Percentiles rank a stretch among this genome's conserved stretches.
phyloP scores from a whole-genome alignment of 805 yeast species.

The Cyberlindnera sargentensis region DNA sequence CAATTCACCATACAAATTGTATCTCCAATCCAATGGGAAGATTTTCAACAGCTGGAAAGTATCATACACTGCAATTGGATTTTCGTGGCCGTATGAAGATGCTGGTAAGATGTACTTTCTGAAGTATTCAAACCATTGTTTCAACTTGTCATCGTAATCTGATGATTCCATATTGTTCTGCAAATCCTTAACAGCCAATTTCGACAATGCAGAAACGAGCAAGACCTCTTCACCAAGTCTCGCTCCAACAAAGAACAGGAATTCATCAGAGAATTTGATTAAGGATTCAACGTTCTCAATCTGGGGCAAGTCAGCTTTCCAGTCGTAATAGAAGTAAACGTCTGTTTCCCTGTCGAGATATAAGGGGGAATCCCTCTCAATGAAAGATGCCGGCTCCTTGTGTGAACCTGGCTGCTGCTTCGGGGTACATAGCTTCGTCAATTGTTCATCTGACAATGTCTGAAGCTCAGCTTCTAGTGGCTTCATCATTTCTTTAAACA shows the following conservation, averaged over 20 bases:
- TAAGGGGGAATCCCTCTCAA: too few species aligned
- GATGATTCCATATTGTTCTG: constrained; percentile 4
- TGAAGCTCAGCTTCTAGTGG: constrained; percentile 36
- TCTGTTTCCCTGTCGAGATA: not conserved
- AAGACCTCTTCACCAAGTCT: constrained; percentile 40
- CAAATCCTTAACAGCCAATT: constrained; percentile 44
- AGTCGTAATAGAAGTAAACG: constrained; percentile 39
- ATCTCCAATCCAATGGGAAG: constrained; percentile 59
- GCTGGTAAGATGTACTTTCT: constrained; percentile 65
- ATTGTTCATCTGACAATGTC: constrained; percentile 10
- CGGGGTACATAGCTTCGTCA: not conserved
- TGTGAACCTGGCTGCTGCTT: too few species aligned
- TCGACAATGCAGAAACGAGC: constrained; percentile 51
- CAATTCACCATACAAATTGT: constrained; percentile 76
- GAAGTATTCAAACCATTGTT: constrained; percentile 51
- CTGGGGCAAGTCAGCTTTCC: constrained; percentile 38
- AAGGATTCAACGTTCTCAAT: constrained; percentile 37
- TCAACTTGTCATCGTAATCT: constrained; percentile 15
- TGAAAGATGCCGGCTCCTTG: too few species aligned
- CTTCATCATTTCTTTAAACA: constrained; percentile 40
- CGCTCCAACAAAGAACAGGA: constrained; percentile 49
- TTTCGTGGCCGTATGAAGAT: constrained; percentile 37
- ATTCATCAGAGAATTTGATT: constrained; percentile 37
- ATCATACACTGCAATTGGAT: constrained; percentile 54
- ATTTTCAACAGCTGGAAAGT: constrained; percentile 46